phyloP scores from a whole-genome alignment of 139 green algal species.

The Tetraselmis chui region DNA sequence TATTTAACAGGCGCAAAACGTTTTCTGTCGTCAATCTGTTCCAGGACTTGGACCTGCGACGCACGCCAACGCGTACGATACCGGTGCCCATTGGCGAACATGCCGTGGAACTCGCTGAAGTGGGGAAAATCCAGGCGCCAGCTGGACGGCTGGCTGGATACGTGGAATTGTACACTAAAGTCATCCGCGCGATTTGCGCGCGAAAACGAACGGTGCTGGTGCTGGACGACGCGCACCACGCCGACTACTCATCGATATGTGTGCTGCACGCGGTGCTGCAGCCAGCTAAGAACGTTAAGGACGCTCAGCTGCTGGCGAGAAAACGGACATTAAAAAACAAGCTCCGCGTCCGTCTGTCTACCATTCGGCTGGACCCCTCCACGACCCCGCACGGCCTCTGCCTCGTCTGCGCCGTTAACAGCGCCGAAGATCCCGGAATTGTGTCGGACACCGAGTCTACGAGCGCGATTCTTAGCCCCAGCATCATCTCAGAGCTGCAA shows the following conservation, averaged over 20 bases:
- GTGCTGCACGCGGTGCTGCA: not conserved
- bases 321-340: too few relatives aligned
- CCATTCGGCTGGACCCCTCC: too few relatives aligned
- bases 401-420: not conserved
- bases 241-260: not conserved
- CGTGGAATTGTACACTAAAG: not conserved
- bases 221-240: not conserved
- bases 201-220: not conserved
- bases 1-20: too few relatives aligned
- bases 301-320: too few relatives aligned
- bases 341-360: too few relatives aligned
- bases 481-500: not conserved
- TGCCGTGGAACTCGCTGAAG: not conserved
- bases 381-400: too few relatives aligned
- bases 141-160: not conserved
- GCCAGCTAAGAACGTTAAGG: too few relatives aligned
- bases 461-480: not conserved
- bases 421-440: too few relatives aligned
- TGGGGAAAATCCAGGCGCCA: not conserved
- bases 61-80: not conserved
- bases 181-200: not conserved
- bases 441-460: not conserved
- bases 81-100: not conserved
- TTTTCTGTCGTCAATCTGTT: too few relatives aligned
- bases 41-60: not conserved